Conservation (phyloP, 768 basidiomycete species). For the Polyporus arcularius region DNA sequence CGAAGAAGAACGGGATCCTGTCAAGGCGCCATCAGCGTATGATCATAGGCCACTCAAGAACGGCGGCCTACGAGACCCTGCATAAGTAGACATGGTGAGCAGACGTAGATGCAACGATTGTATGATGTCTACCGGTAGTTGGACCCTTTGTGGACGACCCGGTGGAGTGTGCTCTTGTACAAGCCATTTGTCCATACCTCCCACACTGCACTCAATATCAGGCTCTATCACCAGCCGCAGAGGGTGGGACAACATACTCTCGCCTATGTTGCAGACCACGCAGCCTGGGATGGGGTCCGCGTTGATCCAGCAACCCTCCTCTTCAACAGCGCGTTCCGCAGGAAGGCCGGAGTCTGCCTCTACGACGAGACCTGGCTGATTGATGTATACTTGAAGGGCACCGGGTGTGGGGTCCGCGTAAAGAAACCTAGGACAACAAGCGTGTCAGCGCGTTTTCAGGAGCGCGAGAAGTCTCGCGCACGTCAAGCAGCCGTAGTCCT, state of each 20-base stretch:
- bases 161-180: constrained; percentile 87
- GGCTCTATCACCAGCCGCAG: not conserved
- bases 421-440: constrained; percentile 62
- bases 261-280: constrained; percentile 89
- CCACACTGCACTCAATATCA: constrained; percentile 62
- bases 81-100: not conserved
- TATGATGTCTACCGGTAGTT: constrained; percentile 54
- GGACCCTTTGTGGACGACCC: constrained; percentile 75
- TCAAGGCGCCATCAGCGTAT: not conserved
- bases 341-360: constrained; percentile 30
- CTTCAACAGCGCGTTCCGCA: constrained; percentile 53
- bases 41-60: not conserved
- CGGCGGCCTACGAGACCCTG: constrained; percentile 68
- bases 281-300: constrained; percentile 84
- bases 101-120: not conserved
- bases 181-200: constrained; percentile 88
- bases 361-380: constrained; percentile 37
- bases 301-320: constrained; percentile 72
- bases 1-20: constrained; percentile 92
- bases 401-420: constrained; percentile 77
- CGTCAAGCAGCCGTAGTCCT: constrained; percentile 93
- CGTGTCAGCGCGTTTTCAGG: not conserved
- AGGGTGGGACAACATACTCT: constrained; percentile 58
- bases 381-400: constrained; percentile 82
- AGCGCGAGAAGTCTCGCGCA: constrained; percentile 32